Conservation (phyloP, 768 basidiomycete species). For the Trichaptum fuscoviolaceum region DNA sequence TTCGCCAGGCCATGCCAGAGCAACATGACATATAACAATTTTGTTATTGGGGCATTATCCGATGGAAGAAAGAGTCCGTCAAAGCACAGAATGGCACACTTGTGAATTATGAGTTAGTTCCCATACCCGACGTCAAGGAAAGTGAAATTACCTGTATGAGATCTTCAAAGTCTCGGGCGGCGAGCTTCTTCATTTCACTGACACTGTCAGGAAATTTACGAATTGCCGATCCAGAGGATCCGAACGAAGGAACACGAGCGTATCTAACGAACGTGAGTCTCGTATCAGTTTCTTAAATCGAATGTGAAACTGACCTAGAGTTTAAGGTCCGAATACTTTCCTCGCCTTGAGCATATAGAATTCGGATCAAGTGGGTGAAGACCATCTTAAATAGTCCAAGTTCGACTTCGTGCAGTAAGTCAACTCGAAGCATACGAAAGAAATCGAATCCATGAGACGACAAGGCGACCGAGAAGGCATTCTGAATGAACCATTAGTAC, state of each 20-base stretch:
- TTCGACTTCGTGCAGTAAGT: slow-evolving; percentile 23
- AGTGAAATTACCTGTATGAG: slow-evolving; percentile 18
- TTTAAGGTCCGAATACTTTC: slow-evolving; percentile 14
- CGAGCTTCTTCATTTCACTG: slow-evolving; percentile 22
- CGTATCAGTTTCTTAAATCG: neutral
- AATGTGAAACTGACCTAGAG: slow-evolving; percentile 10
- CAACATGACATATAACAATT: neutral
- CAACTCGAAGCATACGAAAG: slow-evolving; percentile 14
- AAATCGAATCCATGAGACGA: slow-evolving; percentile 13
- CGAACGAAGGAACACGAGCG: slow-evolving; percentile 19
- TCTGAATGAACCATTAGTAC: slow-evolving; percentile 4
- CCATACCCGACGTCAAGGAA: neutral
- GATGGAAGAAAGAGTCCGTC: neutral
- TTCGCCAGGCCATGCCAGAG: neutral
- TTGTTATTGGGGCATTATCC: neutral
- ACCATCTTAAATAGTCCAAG: slow-evolving; percentile 21
- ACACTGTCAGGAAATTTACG: slow-evolving; percentile 17
- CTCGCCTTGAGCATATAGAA: slow-evolving; percentile 14
- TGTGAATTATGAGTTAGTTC: neutral
- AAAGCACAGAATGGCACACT: neutral
- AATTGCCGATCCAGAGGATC: slow-evolving; percentile 14
- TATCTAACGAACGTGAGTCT: neutral
- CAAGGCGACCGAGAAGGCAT: slow-evolving; percentile 10
- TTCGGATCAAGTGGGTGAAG: slow-evolving; percentile 20
- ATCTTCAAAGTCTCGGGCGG: slow-evolving; percentile 22